Evolutionary conservation across 1,284 basidiomycete species (phyloP), one percentile per base, ranked within the genome.

Genomic region (Coriolopsis trogii): DNA sequence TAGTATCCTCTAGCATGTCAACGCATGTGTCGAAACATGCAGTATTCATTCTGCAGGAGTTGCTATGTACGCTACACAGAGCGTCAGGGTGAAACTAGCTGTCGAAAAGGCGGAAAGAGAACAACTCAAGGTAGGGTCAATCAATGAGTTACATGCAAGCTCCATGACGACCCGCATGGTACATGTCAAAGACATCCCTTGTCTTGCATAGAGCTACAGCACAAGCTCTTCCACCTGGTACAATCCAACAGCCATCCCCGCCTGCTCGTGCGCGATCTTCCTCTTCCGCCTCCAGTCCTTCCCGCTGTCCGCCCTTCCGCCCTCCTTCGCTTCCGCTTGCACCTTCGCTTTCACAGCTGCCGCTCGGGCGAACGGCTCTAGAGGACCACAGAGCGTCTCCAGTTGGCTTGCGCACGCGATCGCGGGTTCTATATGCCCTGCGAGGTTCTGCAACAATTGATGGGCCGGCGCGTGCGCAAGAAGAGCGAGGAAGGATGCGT

Each of bases 181-280:
- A n/a, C n/a, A n/a, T n/a, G n/a, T n/a, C n/a, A n/a, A n/a, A n/a
- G n/a, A n/a, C n/a, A n/a, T n/a, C n/a, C n/a, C n/a, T n/a, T n/a
- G n/a, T n/a, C n/a, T n/a, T n/a, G n/a, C n/a, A n/a, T n/a, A n/a
- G n/a, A 25, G 3, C 34, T 49, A 87, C 53, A 89, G 63, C 37
- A 79, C 71, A 53, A 90, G 71, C 61, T 89, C 85, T 60, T 91
- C 88, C 54, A 90, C 62, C 64, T 81, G 82, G 67, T 91, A 90
- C 56, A 83, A 61, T 24, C 86, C 85, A 48, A 89, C 71, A 30
- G 73, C 74, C 55, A 83, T 70, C 33, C 71, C 74, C 24, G 75
- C 75, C 57, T 78, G 78, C 56, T 84, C 80, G 43, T 76, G 76
- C 12, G 72, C 72, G 50, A 73, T 68, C 63, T 79, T 85, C 63